Base-by-base conservation (phyloP, 2,329 filamentous ascomycete genomes). In the Rhynchosporium secalis region DNA sequence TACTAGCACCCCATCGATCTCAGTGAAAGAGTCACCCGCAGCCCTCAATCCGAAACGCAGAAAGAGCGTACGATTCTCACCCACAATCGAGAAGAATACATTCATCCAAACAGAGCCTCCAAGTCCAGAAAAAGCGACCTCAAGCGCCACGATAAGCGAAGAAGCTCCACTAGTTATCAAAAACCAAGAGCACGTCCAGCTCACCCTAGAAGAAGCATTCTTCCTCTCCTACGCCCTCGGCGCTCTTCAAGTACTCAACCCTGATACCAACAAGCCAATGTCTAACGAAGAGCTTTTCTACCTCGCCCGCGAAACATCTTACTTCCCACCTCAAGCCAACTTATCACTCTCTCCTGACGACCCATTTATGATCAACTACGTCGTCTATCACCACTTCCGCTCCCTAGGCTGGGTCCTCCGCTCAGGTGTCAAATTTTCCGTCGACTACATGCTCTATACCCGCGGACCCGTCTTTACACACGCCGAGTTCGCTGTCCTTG, bases 371-470 rank as follows among this genome's bases (percentile, higher is more conserved):
- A 75, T 96, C 0, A 88, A 91, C 62, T 99, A 98, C 72, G 87
- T 86, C 12, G 91, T 91, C 20, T 99, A 96, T 75, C 95, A 99
- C 73, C 94, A 99, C 74, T 99, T 96, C 78, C 89, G 95, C 43
- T 96, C 92, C 0, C 81, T 98, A 0, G 95, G 95, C 29, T 99
- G 95, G 94, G 91, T 97, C 1, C 89, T 96, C 0, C 88, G 96
- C 13, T 87, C 90, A 4, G 96, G 95, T 41, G 88, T 96, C 74
- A 99, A 99, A 73, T 99, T 99, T 70, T 91, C 91, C 28, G 90
- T 92, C 9, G 95, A 99, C 75, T 97, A 91, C 79, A 79, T 99
- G n/a, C 83, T 99, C 7, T 99, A 99, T 77, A 88, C 92, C 61
- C 88, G 92, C 26, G 95, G 95, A 0, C 95, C 95, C 0, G 94